Base-by-base conservation (phyloP, 2,329 filamentous ascomycete species). In the Aspergillus nomiae region DNA sequence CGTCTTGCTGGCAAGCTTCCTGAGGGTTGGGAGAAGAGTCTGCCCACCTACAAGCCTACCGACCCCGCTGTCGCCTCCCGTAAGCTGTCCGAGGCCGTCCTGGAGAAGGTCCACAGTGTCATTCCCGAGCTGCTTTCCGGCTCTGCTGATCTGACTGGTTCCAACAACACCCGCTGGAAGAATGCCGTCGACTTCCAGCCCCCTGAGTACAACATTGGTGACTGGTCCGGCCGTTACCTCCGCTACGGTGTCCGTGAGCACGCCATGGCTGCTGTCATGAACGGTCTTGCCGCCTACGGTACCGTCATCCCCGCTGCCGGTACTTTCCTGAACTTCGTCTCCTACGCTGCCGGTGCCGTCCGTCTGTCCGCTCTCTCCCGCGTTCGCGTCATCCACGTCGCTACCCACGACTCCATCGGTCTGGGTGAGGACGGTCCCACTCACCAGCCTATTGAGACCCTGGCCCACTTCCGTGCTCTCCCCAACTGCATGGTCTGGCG, bases 401-500 rank as follows among this genome's bases (percentile, higher is more conserved):
- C 95, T 75, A 98, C 94, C 72, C 94, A 98, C 87, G 94, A 98
- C 87, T 97, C 94, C 70, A 99, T 99, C 74, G 95, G 95, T 86
- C 92, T 98, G 71, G 95, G 95, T 82, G 95, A 99, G 85, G 95
- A 99, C 77, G 95, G 95, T 68, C 94, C 95, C 72, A 99, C 95
- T 62, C 95, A 99, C 85, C 95, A 99, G 87, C 95, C 95, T 80
- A 97, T 99, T 73, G 95, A 99, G 89, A 97, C 93, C 51, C 89
- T 98, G 68, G 91, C 94, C 65, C 95, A 98, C 84, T 98, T 98
- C 92, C 94, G 95, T 80, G 95, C 95, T 69, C 88, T 98, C 73
- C 95, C 95, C 77, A 99, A 99, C 90, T 92, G 91, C 86, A 97
- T 98, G 92, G 94, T 98, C 75, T 98, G 95, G 95, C 94, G 95